Percentiles rank a stretch among this genome's conserved stretches.
Conservation (phyloP, 352 stramenopile genomes). For the Phytophthora palmivora region DNA sequence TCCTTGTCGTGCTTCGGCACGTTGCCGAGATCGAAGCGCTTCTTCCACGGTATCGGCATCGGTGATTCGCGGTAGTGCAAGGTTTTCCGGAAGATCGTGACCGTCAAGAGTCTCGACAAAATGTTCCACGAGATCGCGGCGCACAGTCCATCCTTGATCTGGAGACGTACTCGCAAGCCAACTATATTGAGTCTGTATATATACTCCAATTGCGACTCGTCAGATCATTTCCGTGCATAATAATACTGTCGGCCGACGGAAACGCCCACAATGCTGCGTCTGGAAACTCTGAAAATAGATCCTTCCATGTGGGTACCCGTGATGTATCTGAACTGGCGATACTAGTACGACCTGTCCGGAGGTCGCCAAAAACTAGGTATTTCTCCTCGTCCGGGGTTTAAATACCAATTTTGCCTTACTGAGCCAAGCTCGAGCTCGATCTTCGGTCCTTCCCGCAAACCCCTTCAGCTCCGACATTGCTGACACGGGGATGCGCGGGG, state of each 20-base stretch:
- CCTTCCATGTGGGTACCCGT: not conserved
- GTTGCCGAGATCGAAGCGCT: no score
- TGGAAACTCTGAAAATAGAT: not conserved
- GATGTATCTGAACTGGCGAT: not conserved
- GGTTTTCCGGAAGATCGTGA: not conserved
- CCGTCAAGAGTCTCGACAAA: not conserved
- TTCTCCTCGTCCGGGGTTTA: no score
- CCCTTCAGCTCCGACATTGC: no score
- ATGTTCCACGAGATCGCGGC: not conserved
- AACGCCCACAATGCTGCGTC: constrained; percentile 5
- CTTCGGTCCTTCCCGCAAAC: no score
- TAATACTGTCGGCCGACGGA: not conserved
- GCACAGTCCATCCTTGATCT: not conserved
- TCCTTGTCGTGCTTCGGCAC: no score
- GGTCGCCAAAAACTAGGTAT: no score
- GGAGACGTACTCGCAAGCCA: constrained; percentile 3
- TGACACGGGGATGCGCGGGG: no score
- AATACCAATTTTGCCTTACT: no score
- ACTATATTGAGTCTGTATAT: constrained; percentile 2
- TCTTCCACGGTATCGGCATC: no score
- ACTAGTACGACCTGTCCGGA: not conserved
- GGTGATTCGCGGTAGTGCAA: no score
- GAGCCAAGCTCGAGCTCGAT: no score
- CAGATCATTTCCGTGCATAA: not conserved
- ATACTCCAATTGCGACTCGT: constrained; percentile 1